Conservation (phyloP, 306 rosid genomes). For the Alnus rubra region DNA sequence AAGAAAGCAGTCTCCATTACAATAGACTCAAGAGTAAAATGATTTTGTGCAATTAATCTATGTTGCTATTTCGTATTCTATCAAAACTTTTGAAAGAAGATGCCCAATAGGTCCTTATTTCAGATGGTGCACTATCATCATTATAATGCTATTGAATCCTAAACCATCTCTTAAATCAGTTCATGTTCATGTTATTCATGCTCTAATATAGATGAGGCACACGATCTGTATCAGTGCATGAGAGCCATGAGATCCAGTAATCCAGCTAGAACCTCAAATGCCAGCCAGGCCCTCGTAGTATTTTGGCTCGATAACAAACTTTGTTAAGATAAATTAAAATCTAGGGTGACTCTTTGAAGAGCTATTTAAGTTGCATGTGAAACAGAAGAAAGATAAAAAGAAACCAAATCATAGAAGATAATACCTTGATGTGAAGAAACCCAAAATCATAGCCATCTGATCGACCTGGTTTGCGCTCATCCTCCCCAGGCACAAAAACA, state of each 20-base stretch:
- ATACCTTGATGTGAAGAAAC: conserved; percentile 93
- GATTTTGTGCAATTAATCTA: neutral
- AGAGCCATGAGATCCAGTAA: conserved; percentile 7
- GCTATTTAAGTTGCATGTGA: conserved; percentile 17
- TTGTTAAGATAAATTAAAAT: neutral
- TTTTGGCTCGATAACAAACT: neutral
- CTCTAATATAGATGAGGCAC: conserved; percentile 11
- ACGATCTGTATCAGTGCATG: conserved; percentile 4
- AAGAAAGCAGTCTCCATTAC: neutral
- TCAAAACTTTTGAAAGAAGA: neutral
- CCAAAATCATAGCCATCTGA: conserved; percentile 96
- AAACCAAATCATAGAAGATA: conserved; percentile 17
- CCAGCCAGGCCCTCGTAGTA: conserved; percentile 2
- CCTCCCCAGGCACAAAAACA: conserved; percentile 89
- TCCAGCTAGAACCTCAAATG: neutral
- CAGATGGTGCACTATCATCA: neutral
- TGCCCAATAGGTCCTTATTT: neutral
- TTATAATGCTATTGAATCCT: conserved; percentile 9
- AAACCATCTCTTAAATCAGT: neutral
- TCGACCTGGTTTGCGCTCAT: conserved; percentile 74
- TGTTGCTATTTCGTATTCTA: neutral
- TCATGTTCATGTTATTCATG: conserved; percentile 19
- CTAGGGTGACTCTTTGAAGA: conserved; percentile 2
- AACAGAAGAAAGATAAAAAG: neutral
- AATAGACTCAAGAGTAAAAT: neutral